Percentiles rank a stretch among this genome's conserved stretches.
Conservation (phyloP, 2,329 filamentous ascomycete species). For the Berkeleyomyces rouxiae region DNA sequence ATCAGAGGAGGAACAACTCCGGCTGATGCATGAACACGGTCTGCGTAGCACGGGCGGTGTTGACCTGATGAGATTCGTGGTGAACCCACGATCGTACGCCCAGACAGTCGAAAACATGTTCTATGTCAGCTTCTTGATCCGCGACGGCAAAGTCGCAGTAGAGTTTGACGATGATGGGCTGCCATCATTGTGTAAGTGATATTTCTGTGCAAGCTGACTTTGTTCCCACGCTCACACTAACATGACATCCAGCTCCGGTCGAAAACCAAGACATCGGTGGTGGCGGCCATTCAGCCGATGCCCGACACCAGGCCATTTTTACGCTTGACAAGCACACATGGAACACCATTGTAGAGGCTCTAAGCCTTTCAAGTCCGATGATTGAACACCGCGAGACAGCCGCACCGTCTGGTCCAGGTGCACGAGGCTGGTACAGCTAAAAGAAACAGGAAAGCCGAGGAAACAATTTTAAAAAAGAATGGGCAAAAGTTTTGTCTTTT, state of each 20-base stretch:
- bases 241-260: constrained; percentile 20
- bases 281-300: constrained; percentile 27
- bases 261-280: constrained; percentile 31
- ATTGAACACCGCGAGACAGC: constrained; percentile 66
- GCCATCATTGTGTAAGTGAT: constrained; percentile 59
- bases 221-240: background rate
- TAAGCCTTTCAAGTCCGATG: constrained; percentile 60
- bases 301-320: constrained; percentile 73
- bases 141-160: constrained; percentile 67
- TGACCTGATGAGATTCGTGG: constrained; percentile 67
- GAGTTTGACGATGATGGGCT: constrained; percentile 54
- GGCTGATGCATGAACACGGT: constrained; percentile 47
- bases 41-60: constrained; percentile 55
- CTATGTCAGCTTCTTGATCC: constrained; percentile 85
- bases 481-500: background rate
- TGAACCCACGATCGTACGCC: constrained; percentile 80
- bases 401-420: constrained; percentile 32
- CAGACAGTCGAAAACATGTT: constrained; percentile 96
- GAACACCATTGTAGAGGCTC: constrained; percentile 59
- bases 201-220: background rate
- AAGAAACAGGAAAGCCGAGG: background rate
- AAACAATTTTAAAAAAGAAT: background rate
- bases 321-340: constrained; percentile 75
- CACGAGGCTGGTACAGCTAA: constrained; percentile 49
- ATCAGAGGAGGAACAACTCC: constrained; percentile 28